Percentiles rank a stretch among this genome's conserved stretches.
phyloP scores from a whole-genome alignment of 1,284 basidiomycete genomes.

The Fistulinella cinereoalba region DNA sequence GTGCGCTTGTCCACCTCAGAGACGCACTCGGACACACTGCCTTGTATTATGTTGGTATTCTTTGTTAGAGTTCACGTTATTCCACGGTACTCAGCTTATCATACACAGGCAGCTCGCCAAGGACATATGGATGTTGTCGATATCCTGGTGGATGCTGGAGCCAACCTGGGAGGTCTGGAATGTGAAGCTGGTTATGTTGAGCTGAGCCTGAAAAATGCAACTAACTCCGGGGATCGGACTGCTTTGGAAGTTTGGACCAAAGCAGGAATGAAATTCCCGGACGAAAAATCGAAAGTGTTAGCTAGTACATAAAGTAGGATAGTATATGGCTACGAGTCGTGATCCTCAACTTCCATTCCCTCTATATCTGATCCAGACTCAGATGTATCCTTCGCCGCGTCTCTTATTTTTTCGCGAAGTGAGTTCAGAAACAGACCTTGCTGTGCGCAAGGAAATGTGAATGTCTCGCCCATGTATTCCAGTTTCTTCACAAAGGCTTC shows the following conservation, averaged over 20 bases:
- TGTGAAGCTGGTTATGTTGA: slow-evolving; percentile 58
- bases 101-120: slow-evolving; percentile 68
- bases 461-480: slow-evolving; percentile 58
- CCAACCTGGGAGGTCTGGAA: slow-evolving; percentile 65
- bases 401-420: slow-evolving; percentile 48
- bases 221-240: slow-evolving; percentile 41
- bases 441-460: slow-evolving; percentile 66
- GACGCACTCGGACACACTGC: slow-evolving; percentile 80
- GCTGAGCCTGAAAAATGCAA: slow-evolving; percentile 49
- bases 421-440: slow-evolving; percentile 61
- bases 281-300: slow-evolving; percentile 1
- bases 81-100: background rate
- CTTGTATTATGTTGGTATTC: slow-evolving; percentile 64
- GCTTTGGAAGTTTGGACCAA: slow-evolving; percentile 52
- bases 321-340: slow-evolving; percentile 6
- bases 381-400: slow-evolving; percentile 33
- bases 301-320: slow-evolving; percentile 15
- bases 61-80: background rate
- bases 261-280: slow-evolving; percentile 32
- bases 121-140: slow-evolving; percentile 62
- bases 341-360: slow-evolving; percentile 27
- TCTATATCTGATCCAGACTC: slow-evolving; percentile 32
- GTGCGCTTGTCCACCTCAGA: slow-evolving; percentile 84
- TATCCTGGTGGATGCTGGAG: slow-evolving; percentile 70
- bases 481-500: slow-evolving; percentile 52